phyloP scores from a whole-genome alignment of 192 early-diverging fungal genomes.

The Backusella tuberculispora region DNA sequence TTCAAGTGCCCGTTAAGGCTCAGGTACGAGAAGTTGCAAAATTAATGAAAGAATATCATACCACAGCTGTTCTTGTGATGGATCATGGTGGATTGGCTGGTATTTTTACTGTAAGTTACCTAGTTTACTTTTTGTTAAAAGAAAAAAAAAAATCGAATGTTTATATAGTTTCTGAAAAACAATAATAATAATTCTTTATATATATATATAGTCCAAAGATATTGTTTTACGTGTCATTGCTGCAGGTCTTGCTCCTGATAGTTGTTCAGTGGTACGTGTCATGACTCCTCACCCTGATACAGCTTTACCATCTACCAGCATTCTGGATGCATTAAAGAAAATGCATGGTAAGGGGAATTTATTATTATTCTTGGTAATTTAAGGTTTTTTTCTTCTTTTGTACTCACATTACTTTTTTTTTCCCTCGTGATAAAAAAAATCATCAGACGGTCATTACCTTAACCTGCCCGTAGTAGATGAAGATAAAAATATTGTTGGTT shows the following conservation, averaged over 20 bases:
- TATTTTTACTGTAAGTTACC: conserved; percentile 62
- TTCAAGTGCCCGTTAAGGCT: conserved; percentile 64
- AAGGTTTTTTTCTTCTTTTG: conserved; percentile 16
- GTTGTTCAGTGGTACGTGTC: conserved; percentile 91
- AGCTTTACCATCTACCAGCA: conserved; percentile 64
- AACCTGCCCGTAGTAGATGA: conserved; percentile 75
- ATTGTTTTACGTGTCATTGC: conserved; percentile 86
- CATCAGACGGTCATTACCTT: conserved; percentile 64
- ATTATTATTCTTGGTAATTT: neutral
- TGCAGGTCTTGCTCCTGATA: conserved; percentile 78
- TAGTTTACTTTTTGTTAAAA: neutral
- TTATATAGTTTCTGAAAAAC: neutral
- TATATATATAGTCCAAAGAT: conserved; percentile 74
- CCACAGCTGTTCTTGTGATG: conserved; percentile 73
- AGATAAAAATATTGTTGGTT: conserved; percentile 66
- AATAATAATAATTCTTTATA: neutral
- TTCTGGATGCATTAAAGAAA: conserved; percentile 76
- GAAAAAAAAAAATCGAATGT: neutral
- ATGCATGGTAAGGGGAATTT: conserved; percentile 61
- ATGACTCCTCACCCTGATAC: conserved; percentile 91
- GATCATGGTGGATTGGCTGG: conserved; percentile 77
- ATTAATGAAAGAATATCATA: conserved; percentile 71
- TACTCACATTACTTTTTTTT: neutral
- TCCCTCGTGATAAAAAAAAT: neutral
- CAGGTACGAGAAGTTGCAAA: conserved; percentile 71